These are phyloP conservation scores for Dryadomyces quercus-mongolicae DNA, from an alignment of 2,329 filamentous ascomycete genomes.

Conservation along the genomic window DNA sequence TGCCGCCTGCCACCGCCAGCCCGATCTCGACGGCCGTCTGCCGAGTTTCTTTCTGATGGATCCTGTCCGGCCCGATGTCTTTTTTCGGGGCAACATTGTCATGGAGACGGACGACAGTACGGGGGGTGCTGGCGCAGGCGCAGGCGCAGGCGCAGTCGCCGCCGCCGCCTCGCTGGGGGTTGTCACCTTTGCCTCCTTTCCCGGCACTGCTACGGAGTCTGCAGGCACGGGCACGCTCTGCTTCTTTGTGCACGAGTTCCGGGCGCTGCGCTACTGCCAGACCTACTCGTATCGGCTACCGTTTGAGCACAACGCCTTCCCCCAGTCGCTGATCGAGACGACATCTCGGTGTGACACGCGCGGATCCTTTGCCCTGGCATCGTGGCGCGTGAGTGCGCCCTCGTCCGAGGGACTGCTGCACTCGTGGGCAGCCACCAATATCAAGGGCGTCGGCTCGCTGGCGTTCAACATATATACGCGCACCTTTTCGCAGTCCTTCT, in stretches of 20 bases:
- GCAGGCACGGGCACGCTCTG: constrained; percentile 4
- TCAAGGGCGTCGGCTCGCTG: constrained; percentile 5
- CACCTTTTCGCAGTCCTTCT: constrained; percentile 6
- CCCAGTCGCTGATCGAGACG: constrained; percentile 5
- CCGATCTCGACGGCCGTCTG: constrained; percentile 9
- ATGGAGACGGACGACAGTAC: constrained; percentile 1
- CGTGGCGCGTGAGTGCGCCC: constrained; percentile 5
- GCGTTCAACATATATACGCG: constrained; percentile 10
- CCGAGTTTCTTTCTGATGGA: constrained; percentile 9
- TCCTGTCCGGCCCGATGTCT: constrained; percentile 5
- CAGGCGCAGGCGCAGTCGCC: too few relatives aligned
- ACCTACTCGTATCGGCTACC: constrained; percentile 5
- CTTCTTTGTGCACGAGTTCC: constrained; percentile 9
- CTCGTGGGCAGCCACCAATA: neutral
- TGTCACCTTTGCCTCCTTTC: too few relatives aligned
- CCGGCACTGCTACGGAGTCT: too few relatives aligned
- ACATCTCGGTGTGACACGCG: constrained; percentile 5
- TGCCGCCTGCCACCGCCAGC: constrained; percentile 4
- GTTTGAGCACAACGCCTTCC: constrained; percentile 4
- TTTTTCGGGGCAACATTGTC: constrained; percentile 8
- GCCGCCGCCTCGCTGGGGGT: too few relatives aligned
- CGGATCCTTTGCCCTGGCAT: constrained; percentile 5
- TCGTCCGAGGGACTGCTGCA: neutral
- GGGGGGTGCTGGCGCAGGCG: neutral
- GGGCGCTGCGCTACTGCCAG: constrained; percentile 1